These are phyloP conservation scores for Cyberlindnera euphorbiae DNA, from an alignment of 805 yeast genomes.

Conservation along the genomic window DNA sequence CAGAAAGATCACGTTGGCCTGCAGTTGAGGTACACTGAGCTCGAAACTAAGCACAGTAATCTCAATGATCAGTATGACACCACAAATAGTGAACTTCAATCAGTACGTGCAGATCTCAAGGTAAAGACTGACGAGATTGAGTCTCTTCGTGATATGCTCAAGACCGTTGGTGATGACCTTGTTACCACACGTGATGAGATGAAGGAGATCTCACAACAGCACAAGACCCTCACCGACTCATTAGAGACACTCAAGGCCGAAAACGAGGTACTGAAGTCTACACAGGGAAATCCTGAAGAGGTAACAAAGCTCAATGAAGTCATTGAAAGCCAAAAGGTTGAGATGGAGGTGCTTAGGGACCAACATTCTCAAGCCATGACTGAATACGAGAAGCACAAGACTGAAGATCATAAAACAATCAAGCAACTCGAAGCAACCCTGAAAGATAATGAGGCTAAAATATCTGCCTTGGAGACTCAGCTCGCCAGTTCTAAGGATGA, in stretches of 20 bases:
- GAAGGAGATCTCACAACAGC: slow-evolving; percentile 31
- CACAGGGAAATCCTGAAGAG: not conserved
- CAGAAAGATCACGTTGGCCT: not conserved
- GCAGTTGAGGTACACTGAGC: not conserved
- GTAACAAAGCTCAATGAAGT: slow-evolving; percentile 9
- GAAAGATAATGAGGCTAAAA: slow-evolving; percentile 5
- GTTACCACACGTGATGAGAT: slow-evolving; percentile 62
- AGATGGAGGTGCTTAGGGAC: slow-evolving; percentile 27
- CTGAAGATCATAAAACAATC: slow-evolving; percentile 11
- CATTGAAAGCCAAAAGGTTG: slow-evolving; percentile 21
- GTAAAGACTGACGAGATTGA: slow-evolving; percentile 59
- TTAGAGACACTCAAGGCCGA: not conserved
- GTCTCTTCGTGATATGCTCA: slow-evolving; percentile 67
- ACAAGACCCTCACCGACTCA: not conserved
- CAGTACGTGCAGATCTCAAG: slow-evolving; percentile 28
- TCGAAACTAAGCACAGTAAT: not conserved
- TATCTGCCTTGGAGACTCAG: slow-evolving; percentile 6
- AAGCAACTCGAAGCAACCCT: slow-evolving; percentile 9
- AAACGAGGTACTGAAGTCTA: slow-evolving; percentile 1
- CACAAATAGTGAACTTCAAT: slow-evolving; percentile 12
- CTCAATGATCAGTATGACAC: slow-evolving; percentile 1
- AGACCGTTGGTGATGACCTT: slow-evolving; percentile 72
- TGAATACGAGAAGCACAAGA: slow-evolving; percentile 21
- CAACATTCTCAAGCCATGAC: slow-evolving; percentile 33
- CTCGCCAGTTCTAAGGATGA: slow-evolving; percentile 3